Evolutionary conservation across 306 rosid species (phyloP).

Genomic region (Macrotyloma uniflorum): DNA sequence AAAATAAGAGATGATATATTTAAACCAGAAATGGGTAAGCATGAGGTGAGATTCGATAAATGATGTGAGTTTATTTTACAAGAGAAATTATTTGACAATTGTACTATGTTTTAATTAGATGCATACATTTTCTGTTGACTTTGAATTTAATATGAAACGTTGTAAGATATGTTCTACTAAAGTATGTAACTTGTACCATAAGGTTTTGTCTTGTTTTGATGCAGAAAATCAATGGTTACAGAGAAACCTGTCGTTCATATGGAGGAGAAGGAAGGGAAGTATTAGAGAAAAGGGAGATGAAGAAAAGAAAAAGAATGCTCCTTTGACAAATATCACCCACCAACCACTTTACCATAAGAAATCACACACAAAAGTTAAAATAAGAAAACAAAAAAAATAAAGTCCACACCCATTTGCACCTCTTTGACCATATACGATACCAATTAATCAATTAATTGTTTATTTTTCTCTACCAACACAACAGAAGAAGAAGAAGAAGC

Average conservation of each 20-base stretch:
- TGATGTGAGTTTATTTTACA: not conserved
- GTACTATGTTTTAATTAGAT: not conserved
- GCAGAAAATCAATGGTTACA: conserved; percentile 28
- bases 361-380: not conserved
- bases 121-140: conserved; percentile 30
- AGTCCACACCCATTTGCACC: conserved; percentile 28
- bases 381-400: not conserved
- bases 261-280: not conserved
- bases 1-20: not conserved
- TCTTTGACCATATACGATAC: conserved; percentile 31
- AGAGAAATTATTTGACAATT: conserved; percentile 1
- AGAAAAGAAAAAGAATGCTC: conserved; percentile 9
- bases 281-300: not conserved
- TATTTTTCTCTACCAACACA: not conserved
- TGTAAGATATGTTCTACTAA: conserved; percentile 16
- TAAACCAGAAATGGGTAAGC: not conserved
- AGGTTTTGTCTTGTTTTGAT: conserved; percentile 19
- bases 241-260: conserved; percentile 11
- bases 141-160: conserved; percentile 35
- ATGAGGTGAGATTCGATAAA: not conserved
- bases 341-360: conserved; percentile 39
- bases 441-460: not conserved
- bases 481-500: not conserved
- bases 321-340: conserved; percentile 47
- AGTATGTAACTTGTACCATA: conserved; percentile 46